Conservation (phyloP, 2,329 filamentous ascomycete species). For the Fusarium begoniae region DNA sequence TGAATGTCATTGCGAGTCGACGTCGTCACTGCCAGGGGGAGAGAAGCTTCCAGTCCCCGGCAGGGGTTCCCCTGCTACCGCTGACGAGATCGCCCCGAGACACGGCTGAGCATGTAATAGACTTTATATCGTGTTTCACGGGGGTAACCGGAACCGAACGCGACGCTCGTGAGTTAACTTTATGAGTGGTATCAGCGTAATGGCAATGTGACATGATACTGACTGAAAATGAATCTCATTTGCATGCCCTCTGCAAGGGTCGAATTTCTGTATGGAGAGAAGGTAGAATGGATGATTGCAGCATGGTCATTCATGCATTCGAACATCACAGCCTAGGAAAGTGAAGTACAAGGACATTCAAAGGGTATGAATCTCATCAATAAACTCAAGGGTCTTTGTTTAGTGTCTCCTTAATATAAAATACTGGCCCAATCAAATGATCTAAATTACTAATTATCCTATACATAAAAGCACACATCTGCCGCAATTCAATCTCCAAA, state of each 20-base stretch:
- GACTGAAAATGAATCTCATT: neutral
- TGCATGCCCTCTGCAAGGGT: fast-evolving
- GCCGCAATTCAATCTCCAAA: neutral
- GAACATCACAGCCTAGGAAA: neutral
- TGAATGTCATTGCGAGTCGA: neutral
- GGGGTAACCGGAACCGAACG: neutral
- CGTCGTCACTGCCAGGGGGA: neutral
- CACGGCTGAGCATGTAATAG: neutral
- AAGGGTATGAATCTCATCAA: neutral
- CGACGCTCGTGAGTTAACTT: neutral
- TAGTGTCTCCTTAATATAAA: neutral
- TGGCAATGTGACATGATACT: neutral
- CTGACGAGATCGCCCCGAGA: neutral
- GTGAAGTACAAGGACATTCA: neutral
- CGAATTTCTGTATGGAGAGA: fast-evolving
- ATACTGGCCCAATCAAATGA: fast-evolving
- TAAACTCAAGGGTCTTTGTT: neutral
- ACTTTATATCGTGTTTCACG: neutral
- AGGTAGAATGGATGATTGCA: neutral
- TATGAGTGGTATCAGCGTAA: fast-evolving
- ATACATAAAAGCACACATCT: neutral
- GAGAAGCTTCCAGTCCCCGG: neutral
- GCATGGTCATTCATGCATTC: fast-evolving
- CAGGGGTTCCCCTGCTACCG: neutral
- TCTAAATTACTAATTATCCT: neutral